phyloP scores from a whole-genome alignment of 331 rosid species.

The Dryas integrifolia region DNA sequence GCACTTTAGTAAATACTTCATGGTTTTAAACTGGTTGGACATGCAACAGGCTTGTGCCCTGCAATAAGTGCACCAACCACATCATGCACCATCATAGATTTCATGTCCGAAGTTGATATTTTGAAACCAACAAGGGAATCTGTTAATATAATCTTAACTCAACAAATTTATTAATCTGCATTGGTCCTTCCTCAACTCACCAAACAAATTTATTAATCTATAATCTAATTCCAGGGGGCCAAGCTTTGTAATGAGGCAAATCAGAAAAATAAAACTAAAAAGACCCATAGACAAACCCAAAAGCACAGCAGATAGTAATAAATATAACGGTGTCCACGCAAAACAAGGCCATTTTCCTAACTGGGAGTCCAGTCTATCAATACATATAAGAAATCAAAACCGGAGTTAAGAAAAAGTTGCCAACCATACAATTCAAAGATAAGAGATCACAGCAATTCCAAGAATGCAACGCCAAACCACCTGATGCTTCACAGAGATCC shows the following conservation, averaged over 20 bases:
- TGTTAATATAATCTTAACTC: too few species aligned
- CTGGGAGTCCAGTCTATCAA: conserved; percentile 53
- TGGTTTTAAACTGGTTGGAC: too few species aligned
- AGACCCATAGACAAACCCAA: conserved; percentile 14
- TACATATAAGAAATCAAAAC: conserved; percentile 40
- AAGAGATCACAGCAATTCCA: conserved; percentile 58
- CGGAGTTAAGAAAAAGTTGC: conserved; percentile 40
- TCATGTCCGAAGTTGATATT: too few species aligned
- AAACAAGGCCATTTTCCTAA: conserved; percentile 46
- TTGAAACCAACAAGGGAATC: too few species aligned
- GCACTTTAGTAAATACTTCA: too few species aligned
- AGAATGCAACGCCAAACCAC: conserved; percentile 58
- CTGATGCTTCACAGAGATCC: conserved; percentile 67
- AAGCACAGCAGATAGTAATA: conserved; percentile 32
- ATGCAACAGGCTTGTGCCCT: too few species aligned
- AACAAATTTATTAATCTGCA: too few species aligned
- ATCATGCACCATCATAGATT: too few species aligned
- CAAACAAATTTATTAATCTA: too few species aligned
- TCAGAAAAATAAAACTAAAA: not conserved
- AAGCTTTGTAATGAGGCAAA: not conserved
- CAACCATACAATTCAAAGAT: conserved; percentile 54
- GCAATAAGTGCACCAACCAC: too few species aligned
- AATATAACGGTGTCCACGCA: conserved; percentile 31
- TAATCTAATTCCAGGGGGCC: not conserved
- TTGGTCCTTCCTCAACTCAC: not conserved